Conservation (phyloP, 257 asterid species). For the Misopates orontium region DNA sequence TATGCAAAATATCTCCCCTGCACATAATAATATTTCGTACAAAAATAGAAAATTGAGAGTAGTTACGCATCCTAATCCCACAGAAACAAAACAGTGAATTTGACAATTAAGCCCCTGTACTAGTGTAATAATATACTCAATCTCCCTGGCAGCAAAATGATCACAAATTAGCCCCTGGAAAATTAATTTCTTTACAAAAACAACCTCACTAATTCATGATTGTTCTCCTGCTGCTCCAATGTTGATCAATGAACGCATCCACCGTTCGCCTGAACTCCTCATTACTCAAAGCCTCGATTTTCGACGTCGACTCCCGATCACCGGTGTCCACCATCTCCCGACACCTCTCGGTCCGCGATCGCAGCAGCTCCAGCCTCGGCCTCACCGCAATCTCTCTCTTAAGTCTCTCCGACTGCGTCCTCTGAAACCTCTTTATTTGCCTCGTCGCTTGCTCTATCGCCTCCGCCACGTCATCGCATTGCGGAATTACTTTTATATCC, state of each 20-base stretch:
- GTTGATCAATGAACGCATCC: conserved; percentile 59
- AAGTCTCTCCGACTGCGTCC: conserved; percentile 77
- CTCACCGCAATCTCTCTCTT: conserved; percentile 46
- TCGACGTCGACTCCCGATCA: conserved; percentile 27
- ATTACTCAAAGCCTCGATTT: conserved; percentile 58
- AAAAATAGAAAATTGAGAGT: too few relatives aligned
- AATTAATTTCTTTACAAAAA: neutral
- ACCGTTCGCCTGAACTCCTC: conserved; percentile 75
- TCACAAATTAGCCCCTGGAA: conserved; percentile 2
- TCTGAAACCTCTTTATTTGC: conserved; percentile 59
- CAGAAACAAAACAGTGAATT: conserved; percentile 29
- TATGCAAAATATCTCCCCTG: conserved; percentile 11
- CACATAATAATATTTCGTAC: too few relatives aligned
- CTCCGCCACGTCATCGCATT: conserved; percentile 37
- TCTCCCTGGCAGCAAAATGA: too few relatives aligned
- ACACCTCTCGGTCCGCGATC: conserved; percentile 57
- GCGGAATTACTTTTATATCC: conserved; percentile 16
- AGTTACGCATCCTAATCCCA: too few relatives aligned
- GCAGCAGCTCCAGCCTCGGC: conserved; percentile 44
- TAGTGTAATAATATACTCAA: neutral
- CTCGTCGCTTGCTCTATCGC: conserved; percentile 61
- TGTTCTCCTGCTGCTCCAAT: conserved; percentile 43
- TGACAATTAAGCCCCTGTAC: conserved; percentile 33
- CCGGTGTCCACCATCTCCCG: conserved; percentile 20
- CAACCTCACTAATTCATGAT: conserved; percentile 17